Evolutionary conservation across 2,329 filamentous ascomycete genomes (phyloP), one percentile per base, ranked within the genome.

Genomic region (Harringtonia lauricola): DNA sequence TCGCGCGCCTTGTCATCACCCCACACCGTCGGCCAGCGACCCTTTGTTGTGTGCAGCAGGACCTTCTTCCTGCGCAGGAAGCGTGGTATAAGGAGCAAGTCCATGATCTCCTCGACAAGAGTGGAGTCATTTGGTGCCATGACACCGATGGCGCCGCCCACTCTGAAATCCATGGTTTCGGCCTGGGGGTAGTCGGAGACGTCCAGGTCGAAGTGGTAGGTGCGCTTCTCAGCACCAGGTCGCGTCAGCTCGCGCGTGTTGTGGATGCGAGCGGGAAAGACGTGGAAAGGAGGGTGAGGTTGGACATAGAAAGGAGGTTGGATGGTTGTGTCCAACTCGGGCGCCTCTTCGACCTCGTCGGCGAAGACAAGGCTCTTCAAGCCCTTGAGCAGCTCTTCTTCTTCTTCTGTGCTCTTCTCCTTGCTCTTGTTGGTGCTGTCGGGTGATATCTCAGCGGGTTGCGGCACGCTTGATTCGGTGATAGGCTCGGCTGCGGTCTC

Each of bases 11-110:
- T 66, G 18, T 96, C 90, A 2, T 94, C 86, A 35, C 90, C 92
- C 92, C 92, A 98, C 40, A 98, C 94, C 1, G 92, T 98, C 4
- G 92, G 92, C 90, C 90, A 98, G 40, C 92, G 76, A 29, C 90
- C 90, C 48, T 72, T 76, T 30, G 74, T 78, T 1, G 92, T 96
- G 60, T 80, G 81, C 53, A 96, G 66, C 17, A 83, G 68, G 17
- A 95, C 74, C 14, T 83, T 82, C 69, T 86, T 92, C 64, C 94
- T 85, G 26, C 92, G 83, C 47, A 92, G 71, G 57, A 83, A 86
- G 31, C 79, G 82, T 4, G 89, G 89, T 19, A 96, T 74, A 54
- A 85, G 73, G 17, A 98, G 77, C 21, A 83, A 68, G 56, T 95
- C 80, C 52, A 98, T 76, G 33, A 96, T 69, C 49, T 92, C 82